Base-by-base conservation (phyloP, 371 early-diverging fungal species). In the Coemansia sp. region DNA sequence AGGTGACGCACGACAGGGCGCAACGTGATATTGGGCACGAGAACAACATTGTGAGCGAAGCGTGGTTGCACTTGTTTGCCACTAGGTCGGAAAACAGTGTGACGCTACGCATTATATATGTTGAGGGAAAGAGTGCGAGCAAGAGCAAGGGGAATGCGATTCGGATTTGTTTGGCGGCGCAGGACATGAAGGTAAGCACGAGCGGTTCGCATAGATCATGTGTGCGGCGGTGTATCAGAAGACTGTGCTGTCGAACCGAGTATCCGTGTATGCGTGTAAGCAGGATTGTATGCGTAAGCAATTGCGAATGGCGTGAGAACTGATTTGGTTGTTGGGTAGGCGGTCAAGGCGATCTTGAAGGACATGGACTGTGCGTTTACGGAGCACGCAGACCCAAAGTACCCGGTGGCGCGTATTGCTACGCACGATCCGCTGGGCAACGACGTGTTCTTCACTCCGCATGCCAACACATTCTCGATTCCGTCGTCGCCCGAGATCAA, bases 391-490 rank as follows among this genome's bases (percentile, higher is more conserved):
- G 57, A 71, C 48, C 68, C 71, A 2, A 78, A 67, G 18, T 60
- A 53, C 28, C 64, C 69, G 30, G 59, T 70, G 12, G 69, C 81
- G 58, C 80, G 83, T 55, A 71, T 91, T 54, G 87, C 84, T 67
- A 84, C 87, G 2, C 86, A 85, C 47, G 94, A 94, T 69, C 93
- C 94, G 48, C 82, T 94, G 59, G 86, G 89, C 68, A 93, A 91
- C 80, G 81, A 88, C 51, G 64, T 92, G 55, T 69, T 86, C 53
- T 92, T 94, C 62, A 87, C 88, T 18, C 81, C 87, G 59, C 82
- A 83, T 53, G 81, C 80, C 25, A 80, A 84, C 62, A 84, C 90
- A 16, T 84, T 87, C 65, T 73, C 81, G 30, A 65, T 79, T 21
- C 67, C 72, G 3, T 42, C 78, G 30, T 72, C 71, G 52, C 69